phyloP scores from a whole-genome alignment of 192 early-diverging fungal species.

The Rhizophagus clarus region DNA sequence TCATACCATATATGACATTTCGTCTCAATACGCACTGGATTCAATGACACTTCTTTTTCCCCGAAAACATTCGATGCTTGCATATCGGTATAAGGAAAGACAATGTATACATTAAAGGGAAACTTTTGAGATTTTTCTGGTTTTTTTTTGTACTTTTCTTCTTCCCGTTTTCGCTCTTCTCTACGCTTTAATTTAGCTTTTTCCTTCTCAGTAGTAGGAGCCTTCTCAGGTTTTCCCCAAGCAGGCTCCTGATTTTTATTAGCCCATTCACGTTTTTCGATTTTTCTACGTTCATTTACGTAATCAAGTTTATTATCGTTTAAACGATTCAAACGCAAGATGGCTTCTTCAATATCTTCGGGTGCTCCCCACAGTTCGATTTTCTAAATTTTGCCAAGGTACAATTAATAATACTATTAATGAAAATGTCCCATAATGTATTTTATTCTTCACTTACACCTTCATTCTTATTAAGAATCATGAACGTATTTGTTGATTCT shows the following conservation, averaged over 20 bases:
- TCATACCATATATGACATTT: slow-evolving; percentile 46
- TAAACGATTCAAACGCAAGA: slow-evolving; percentile 30
- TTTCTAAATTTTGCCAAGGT: slow-evolving; percentile 27
- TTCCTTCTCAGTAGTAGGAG: not conserved
- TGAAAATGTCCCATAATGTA: too few relatives aligned
- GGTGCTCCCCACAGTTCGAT: slow-evolving; percentile 45
- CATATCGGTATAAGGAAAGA: slow-evolving; percentile 33
- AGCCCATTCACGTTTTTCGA: slow-evolving; percentile 29
- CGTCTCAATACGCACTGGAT: slow-evolving; percentile 38
- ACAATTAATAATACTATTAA: too few relatives aligned
- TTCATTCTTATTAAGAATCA: slow-evolving; percentile 34
- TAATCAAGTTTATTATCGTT: not conserved
- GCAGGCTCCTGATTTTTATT: too few relatives aligned
- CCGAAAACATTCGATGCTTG: slow-evolving; percentile 34
- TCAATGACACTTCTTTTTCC: slow-evolving; percentile 36
- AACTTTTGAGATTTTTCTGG: not conserved
- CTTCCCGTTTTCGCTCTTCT: slow-evolving; percentile 20
- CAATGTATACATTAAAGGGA: slow-evolving; percentile 34
- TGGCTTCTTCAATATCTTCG: slow-evolving; percentile 25
- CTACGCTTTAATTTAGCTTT: slow-evolving; percentile 24
- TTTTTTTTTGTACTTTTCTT: slow-evolving; percentile 32
- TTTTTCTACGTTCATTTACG: slow-evolving; percentile 36
- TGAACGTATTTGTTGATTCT: slow-evolving; percentile 29
- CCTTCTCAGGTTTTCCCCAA: too few relatives aligned
- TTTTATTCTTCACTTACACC: not conserved